Percentiles rank a stretch among this genome's conserved stretches.
Conservation (phyloP, 495 filamentous ascomycete species). For the Penicillium daleae region DNA sequence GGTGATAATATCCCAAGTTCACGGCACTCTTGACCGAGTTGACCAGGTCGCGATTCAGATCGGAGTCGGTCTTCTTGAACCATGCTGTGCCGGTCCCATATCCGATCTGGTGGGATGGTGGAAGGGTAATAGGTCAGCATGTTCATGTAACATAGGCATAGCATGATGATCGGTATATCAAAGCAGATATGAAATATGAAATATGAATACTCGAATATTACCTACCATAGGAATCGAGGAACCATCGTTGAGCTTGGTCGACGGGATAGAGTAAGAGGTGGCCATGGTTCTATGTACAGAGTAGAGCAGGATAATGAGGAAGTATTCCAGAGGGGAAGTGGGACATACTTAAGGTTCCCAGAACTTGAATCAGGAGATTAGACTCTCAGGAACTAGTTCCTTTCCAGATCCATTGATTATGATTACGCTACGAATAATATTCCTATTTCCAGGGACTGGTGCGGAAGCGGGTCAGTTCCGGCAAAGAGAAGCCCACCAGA, state of each 20-base stretch:
- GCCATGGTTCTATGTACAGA: constrained; percentile 19
- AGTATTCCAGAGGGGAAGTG: not conserved
- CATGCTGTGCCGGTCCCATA: constrained; percentile 72
- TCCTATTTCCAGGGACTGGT: not conserved
- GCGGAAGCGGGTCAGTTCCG: constrained; percentile 7
- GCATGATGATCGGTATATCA: too few relatives aligned
- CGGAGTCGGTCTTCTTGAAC: constrained; percentile 54
- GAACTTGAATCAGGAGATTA: not conserved
- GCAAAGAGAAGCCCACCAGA: not conserved
- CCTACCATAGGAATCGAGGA: constrained; percentile 72
- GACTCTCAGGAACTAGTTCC: not conserved
- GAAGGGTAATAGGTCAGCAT: not conserved
- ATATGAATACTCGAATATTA: constrained; percentile 7
- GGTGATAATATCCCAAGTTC: constrained; percentile 70
- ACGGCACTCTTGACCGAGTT: constrained; percentile 69
- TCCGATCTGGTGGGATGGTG: constrained; percentile 57
- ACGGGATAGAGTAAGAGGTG: constrained; percentile 40
- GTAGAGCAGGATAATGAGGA: not conserved
- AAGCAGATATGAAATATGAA: not conserved
- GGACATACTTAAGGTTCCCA: not conserved
- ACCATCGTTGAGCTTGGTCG: constrained; percentile 71
- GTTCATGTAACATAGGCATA: too few relatives aligned
- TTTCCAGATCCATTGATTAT: too few relatives aligned
- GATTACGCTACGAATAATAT: too few relatives aligned
- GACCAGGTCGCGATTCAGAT: constrained; percentile 47